Evolutionary conservation across 2,329 filamentous ascomycete genomes (phyloP), one percentile per base, ranked within the genome.

Genomic region (Trichoderma simmonsii): DNA sequence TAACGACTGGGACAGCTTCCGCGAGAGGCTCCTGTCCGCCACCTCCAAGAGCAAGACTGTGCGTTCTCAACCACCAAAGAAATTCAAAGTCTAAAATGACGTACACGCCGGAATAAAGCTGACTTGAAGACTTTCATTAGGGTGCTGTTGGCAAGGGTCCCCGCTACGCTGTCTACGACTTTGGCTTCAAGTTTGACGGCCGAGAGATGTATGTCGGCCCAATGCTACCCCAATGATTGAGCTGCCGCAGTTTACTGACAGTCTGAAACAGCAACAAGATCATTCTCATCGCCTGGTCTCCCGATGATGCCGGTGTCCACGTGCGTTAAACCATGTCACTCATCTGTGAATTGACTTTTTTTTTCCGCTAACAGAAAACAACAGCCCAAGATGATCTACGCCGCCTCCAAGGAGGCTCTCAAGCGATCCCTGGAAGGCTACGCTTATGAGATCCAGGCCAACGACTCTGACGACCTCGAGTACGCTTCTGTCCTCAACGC

Each of bases 381-480:
- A 72, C 76, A 94, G 93, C 88, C 91, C 83, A 94, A 94, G 88
- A 96, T 96, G 93, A 88, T 94, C 83, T 96, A 95, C 87, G 92
- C 93, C 78, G 93, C 93, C 67, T 96, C 93, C 83, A 96, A 95
- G 86, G 92, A 95, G 79, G 91, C 92, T 73, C 88, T 96, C 77
- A 95, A 94, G 89, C 91, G 91, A 82, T 83, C 92, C 65, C 88
- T 96, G 75, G 92, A 89, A 80, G 93, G 92, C 75, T 85, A 95
- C 77, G 91, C 91, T 73, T 85, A 86, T 78, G 93, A 95, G 82
- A 87, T 95, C 78, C 93, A 96, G 86, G 93, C 92, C 85, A 95
- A 95, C 86, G 93, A 95, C 82, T 83, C 85, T 77, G 92, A 94
- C 82, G 93, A 95, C 82, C 92, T 96, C 80, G 92, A 95, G 85